Evolutionary conservation across 2,329 filamentous ascomycete species (phyloP).

Genomic region (Botrytis hyacinthi): DNA sequence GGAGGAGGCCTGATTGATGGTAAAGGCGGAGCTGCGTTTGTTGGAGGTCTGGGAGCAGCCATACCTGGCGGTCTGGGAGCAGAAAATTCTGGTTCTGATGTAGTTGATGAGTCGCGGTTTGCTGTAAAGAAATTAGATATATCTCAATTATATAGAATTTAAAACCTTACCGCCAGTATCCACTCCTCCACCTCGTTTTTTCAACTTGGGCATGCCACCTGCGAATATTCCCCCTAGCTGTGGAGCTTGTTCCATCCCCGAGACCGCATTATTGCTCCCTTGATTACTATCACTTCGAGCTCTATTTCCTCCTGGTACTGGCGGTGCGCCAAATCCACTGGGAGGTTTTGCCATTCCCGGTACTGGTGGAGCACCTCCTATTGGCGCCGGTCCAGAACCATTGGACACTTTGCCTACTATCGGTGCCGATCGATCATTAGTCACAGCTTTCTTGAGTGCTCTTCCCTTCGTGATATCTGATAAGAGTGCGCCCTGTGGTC

Average conservation of each 20-base stretch:
- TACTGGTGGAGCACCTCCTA: constrained; percentile 79
- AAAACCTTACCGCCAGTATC: constrained; percentile 62
- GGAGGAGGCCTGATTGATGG: constrained; percentile 42
- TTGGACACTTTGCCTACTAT: constrained; percentile 56
- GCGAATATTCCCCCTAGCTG: constrained; percentile 87
- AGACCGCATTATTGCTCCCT: constrained; percentile 44
- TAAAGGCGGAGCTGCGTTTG: constrained; percentile 51
- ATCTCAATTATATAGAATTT: constrained; percentile 1
- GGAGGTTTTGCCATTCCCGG: constrained; percentile 61
- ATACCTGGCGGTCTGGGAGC: constrained; percentile 57
- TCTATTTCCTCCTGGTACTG: constrained; percentile 63
- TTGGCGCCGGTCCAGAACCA: constrained; percentile 56
- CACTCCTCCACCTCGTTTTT: constrained; percentile 78
- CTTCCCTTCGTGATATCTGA: constrained; percentile 83
- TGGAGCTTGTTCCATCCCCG: constrained; percentile 60
- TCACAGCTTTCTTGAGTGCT: constrained; percentile 77
- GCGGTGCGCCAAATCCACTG: constrained; percentile 64
- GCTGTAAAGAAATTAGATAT: constrained; percentile 45
- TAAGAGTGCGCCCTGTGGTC: constrained; percentile 73
- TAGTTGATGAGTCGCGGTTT: constrained; percentile 67
- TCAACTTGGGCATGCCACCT: constrained; percentile 92
- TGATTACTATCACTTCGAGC: constrained; percentile 83
- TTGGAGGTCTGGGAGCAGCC: constrained; percentile 57
- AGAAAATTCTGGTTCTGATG: constrained; percentile 75
- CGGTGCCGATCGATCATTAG: constrained; percentile 90